phyloP scores from a whole-genome alignment of 441 rosid genomes.

The Jatropha podagrica region DNA sequence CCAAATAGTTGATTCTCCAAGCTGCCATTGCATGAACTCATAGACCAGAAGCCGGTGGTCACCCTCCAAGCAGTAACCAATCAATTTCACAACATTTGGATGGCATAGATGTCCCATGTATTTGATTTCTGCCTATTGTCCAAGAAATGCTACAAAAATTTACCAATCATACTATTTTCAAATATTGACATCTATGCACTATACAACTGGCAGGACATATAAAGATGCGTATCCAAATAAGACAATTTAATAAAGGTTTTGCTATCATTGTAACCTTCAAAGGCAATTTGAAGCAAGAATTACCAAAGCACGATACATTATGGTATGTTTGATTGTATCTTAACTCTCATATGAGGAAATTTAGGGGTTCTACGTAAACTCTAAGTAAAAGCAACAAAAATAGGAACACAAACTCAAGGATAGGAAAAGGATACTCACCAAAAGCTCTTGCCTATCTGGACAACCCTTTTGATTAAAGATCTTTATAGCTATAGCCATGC shows the following conservation, averaged over 20 bases:
- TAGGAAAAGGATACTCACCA: slow-evolving; percentile 53
- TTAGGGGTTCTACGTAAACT: not conserved
- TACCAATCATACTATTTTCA: not conserved
- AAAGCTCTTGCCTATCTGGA: slow-evolving; percentile 87
- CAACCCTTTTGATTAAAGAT: slow-evolving; percentile 63
- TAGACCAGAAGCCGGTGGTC: slow-evolving; percentile 75
- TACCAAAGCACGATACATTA: not conserved
- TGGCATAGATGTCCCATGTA: slow-evolving; percentile 75
- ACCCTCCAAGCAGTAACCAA: slow-evolving; percentile 82
- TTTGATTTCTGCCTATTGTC: slow-evolving; percentile 73
- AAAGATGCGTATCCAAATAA: not conserved
- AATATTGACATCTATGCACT: not conserved
- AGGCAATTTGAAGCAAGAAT: not conserved
- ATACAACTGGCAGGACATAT: not conserved
- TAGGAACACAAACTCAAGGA: not conserved
- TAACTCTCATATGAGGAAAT: not conserved
- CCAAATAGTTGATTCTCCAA: slow-evolving; percentile 73
- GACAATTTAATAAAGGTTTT: not conserved
- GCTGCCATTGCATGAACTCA: slow-evolving; percentile 86
- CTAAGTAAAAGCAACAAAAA: not conserved
- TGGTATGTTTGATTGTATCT: not conserved
- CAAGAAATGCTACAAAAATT: slow-evolving; percentile 4
- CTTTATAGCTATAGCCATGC: slow-evolving; percentile 74
- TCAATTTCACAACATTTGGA: slow-evolving; percentile 72
- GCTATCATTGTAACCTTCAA: not conserved